Base-by-base conservation (phyloP, 345 rosid species). In the Citrus glauca region DNA sequence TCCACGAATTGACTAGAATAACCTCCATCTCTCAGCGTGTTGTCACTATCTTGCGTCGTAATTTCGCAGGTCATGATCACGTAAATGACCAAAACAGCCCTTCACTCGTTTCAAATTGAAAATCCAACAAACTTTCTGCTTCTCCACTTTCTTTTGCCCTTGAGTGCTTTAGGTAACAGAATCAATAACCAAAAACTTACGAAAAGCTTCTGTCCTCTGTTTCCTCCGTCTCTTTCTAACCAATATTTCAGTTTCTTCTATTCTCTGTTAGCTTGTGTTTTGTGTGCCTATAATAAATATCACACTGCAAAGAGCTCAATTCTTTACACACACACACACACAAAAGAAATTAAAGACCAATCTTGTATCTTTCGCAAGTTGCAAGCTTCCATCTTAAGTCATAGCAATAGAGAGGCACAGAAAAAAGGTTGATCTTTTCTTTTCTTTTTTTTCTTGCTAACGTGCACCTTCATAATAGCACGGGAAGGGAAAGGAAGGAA, bases 31-130 rank as follows among this genome's bases (percentile, higher is more conserved):
- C 45, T 19, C 25, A 19, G n/a, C 48, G 81, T 78, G 75, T 66
- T 73, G 89, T 86, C 84, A 19, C 82, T 13, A 56, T 84, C 86
- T 45, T 56, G 35, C 60, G 17, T 80, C 69, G 74, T 77, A 22
- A 71, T 9, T 80, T 77, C 68, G 82, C 77, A 82, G 77, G 62
- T 66, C 72, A 25, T 67, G 50, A 38, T 72, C 65, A 84, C 69
- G 4, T 8, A n/a, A 22, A 59, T 8, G 9, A n/a, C 37, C 14
- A 7, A 33, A 66, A 2, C 62, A 72, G 53, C 72, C 66, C 70
- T 14, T 14, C 55, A 9, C 65, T 27, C 55, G 6, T 56, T 22
- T 66, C 59, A 11, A 30, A 30, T 76, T 25, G 63, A 17, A 27
- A 20, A 13, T 30, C 17, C 38, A 42, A 7, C 32, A 3, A 30